Evolutionary conservation across 2,329 filamentous ascomycete genomes (phyloP), one percentile per base, ranked within the genome.

Genomic region (Sclerotinia sclerotiorum): DNA sequence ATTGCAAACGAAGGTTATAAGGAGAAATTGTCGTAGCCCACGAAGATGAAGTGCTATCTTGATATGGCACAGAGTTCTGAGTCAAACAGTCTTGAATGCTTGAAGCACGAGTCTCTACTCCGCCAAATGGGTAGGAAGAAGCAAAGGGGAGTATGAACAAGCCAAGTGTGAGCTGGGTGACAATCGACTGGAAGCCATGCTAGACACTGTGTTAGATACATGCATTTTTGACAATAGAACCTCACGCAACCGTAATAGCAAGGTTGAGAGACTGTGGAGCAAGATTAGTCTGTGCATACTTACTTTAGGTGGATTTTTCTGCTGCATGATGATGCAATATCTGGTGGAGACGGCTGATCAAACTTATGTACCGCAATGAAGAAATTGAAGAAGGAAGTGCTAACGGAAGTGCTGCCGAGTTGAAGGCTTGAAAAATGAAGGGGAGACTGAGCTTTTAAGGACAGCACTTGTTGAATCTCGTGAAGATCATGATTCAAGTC

Each of bases 1-100:
- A 73, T 44, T 48, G 32, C 3, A 75, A 52, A 48, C 72, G 70
- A 44, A 75, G 74, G 55, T 76, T 76, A 58, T 71, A 74, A 24
- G 73, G 71, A 35, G 68, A 69, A 29, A 67, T 55, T 19, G 69
- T 63, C 4, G 64, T 42, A 2, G 68, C 64, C 70, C 71, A 74
- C 11, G 73, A 69, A 6, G 68, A 29, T 27, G 70, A 72, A 51
- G 67, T 55, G 21, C 57, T 61, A 29, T 70, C 61, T 17, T 63
- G 48, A 49, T 57, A 69, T 15, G 73, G 68, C 24, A 74, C 71
- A 10, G 67, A 62, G 17, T 65, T 54, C 3, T 55, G 35, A 19
- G 39, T 58, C 6, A 74, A 69, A 27, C 73, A 74, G n/a, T 65
- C 62, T 35, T 68, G 52, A 19, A 73, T 46, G 57, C 56, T 65